Base-by-base conservation (phyloP, 2,329 filamentous ascomycete species). In the Aspergillus pseudoterreus region DNA sequence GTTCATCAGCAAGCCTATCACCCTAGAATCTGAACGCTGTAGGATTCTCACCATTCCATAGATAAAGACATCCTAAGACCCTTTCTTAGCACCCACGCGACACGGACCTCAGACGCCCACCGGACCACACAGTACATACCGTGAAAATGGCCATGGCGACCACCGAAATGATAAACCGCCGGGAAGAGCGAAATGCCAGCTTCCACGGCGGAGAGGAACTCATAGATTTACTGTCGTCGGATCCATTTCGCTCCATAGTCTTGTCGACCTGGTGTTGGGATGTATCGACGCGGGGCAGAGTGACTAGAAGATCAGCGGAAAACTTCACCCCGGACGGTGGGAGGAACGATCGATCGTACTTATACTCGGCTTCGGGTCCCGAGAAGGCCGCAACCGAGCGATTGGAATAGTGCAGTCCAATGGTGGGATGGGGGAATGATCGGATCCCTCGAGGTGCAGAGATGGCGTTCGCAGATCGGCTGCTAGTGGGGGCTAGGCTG, bases 121-220 rank as follows among this genome's bases (percentile, higher is more conserved):
- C 8, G 17, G 19, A 42, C 14, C 21, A 10, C 30, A 22, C 17
- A 39, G 27, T 49, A 43, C 66, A 54, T 57, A 74, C 71, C 30
- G 71, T 74, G 52, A 75, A 75, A 45, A 74, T 65, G 14, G 71
- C 71, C 59, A 73, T 68, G 11, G 64, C 63, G 8, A 74, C 64
- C 6, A 71, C 68, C 19, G 62, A 58, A 6, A 72, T 59, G 43
- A 74, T 66, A 57, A 75, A 75, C 2, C 45, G 52, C 43, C 68
- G 71, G 1, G 71, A 72, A 3, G 73, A 75, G 27, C 72, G 66
- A 44, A 66, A 56, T 6, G 61, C 58, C n/a, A 64, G 52, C 39
- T 59, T 59, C 59, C 61, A 64, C 8, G 62, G 60, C 17, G 39
- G 43, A 24, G 47, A 15, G 41, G 43, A 44, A 30, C 5, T n/a